Evolutionary conservation across 2,329 filamentous ascomycete genomes (phyloP).

Genomic region (Corynespora cassiicola): DNA sequence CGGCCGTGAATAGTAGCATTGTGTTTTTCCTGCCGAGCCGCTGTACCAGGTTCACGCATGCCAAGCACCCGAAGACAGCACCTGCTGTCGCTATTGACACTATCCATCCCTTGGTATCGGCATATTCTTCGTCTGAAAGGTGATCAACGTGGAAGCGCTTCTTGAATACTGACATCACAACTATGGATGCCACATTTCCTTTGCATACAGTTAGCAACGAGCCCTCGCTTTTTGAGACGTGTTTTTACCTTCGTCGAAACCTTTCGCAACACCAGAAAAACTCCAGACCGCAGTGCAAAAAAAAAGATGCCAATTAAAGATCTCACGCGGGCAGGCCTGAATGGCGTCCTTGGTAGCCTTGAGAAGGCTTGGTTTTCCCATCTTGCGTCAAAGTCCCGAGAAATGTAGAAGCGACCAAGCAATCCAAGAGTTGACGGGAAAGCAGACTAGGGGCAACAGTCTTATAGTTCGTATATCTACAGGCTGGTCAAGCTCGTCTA

Average conservation of each 20-base stretch:
- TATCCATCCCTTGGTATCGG: slow-evolving; percentile 20
- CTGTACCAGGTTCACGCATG: slow-evolving; percentile 15
- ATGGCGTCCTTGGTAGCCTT: slow-evolving; percentile 10
- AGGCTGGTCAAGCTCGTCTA: too few relatives aligned
- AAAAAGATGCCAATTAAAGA: slow-evolving; percentile 13
- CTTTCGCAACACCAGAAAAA: slow-evolving; percentile 16
- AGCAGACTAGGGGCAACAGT: too few relatives aligned
- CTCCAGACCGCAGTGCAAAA: slow-evolving; percentile 19
- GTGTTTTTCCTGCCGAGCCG: slow-evolving; percentile 12
- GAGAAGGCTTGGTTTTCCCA: slow-evolving; percentile 12
- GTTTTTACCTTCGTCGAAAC: slow-evolving; percentile 16
- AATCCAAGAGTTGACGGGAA: too few relatives aligned
- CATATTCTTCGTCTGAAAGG: slow-evolving; percentile 13
- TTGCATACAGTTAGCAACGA: not conserved
- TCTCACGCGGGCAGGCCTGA: slow-evolving; percentile 11
- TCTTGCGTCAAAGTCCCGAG: too few relatives aligned
- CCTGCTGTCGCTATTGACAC: slow-evolving; percentile 19
- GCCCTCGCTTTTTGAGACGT: not conserved
- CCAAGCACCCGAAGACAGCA: slow-evolving; percentile 17
- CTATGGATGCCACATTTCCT: slow-evolving; percentile 17
- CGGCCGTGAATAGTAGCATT: slow-evolving; percentile 11
- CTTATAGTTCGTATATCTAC: too few relatives aligned
- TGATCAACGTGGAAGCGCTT: slow-evolving; percentile 12
- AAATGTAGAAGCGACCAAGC: too few relatives aligned
- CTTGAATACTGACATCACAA: slow-evolving; percentile 12